phyloP scores from a whole-genome alignment of 129 eudicot genomes.

The Scalesia atractyloides region DNA sequence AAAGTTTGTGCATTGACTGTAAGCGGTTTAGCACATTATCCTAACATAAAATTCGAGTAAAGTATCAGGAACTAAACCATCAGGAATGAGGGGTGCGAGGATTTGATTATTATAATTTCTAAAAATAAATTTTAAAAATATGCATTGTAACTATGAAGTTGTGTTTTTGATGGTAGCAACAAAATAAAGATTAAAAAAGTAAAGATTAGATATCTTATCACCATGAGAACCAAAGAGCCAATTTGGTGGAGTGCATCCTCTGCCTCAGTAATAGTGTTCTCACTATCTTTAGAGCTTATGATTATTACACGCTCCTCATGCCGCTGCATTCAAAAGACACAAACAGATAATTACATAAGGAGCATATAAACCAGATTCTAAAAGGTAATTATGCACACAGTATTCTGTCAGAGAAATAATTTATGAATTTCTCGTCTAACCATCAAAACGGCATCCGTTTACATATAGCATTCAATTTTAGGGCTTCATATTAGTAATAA shows the following conservation, averaged over 20 bases:
- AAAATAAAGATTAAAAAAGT: background rate
- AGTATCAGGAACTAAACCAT: background rate
- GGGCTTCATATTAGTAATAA: too few species aligned
- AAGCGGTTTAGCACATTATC: background rate
- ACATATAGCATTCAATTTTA: background rate
- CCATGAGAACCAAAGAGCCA: constrained; percentile 82
- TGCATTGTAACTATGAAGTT: constrained; percentile 1
- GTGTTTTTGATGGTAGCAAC: background rate
- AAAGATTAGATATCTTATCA: constrained; percentile 26
- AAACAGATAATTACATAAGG: background rate
- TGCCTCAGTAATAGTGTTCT: constrained; percentile 59
- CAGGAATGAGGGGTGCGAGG: constrained; percentile 8
- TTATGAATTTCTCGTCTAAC: constrained; percentile 3
- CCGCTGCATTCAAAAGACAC: constrained; percentile 48
- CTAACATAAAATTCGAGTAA: background rate
- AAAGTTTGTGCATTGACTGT: background rate
- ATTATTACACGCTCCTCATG: constrained; percentile 93
- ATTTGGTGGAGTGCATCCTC: constrained; percentile 91
- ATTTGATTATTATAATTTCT: constrained; percentile 13
- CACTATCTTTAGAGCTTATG: constrained; percentile 85
- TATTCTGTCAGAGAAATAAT: background rate
- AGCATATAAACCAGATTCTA: constrained; percentile 18
- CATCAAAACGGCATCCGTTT: background rate
- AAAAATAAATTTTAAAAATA: background rate
- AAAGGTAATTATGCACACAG: constrained; percentile 13